Conservation (phyloP, 768 basidiomycete species). For the Collybiopsis confluens region DNA sequence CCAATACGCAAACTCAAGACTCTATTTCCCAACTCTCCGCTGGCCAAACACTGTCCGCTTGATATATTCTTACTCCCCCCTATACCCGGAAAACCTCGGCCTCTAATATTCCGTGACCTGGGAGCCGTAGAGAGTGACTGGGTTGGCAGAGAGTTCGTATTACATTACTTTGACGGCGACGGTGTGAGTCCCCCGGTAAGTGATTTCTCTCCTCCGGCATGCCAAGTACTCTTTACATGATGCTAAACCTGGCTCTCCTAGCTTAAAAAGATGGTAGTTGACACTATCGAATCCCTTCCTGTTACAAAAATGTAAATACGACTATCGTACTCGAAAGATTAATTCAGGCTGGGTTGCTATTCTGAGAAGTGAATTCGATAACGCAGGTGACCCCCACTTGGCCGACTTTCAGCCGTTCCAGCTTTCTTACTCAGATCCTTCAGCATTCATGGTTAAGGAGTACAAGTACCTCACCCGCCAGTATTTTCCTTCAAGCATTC, state of each 20-base stretch:
- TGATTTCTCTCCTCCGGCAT: slow-evolving; percentile 9
- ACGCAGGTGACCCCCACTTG: slow-evolving; percentile 2
- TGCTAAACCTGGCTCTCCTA: slow-evolving; percentile 15
- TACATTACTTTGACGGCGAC: slow-evolving; percentile 70
- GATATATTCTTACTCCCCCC: slow-evolving; percentile 68
- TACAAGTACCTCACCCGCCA: slow-evolving; percentile 37
- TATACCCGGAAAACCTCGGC: slow-evolving; percentile 42
- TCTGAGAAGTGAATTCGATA: neutral
- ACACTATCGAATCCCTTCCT: slow-evolving; percentile 29
- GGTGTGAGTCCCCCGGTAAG: slow-evolving; percentile 71
- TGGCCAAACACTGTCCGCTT: slow-evolving; percentile 62
- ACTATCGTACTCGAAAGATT: neutral
- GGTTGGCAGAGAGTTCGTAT: slow-evolving; percentile 68
- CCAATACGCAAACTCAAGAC: slow-evolving; percentile 72
- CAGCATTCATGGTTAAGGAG: slow-evolving; percentile 16
- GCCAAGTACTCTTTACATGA: neutral
- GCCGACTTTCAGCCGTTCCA: neutral
- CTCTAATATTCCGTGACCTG: slow-evolving; percentile 65
- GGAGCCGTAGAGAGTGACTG: slow-evolving; percentile 70
- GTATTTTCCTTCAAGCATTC: slow-evolving; percentile 10
- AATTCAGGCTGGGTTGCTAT: neutral
- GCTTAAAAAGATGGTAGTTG: slow-evolving; percentile 50
- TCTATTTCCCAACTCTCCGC: slow-evolving; percentile 66
- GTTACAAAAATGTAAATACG: slow-evolving; percentile 12
- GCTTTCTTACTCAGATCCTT: neutral